These are phyloP conservation scores for Trichoderma lentiforme DNA, from an alignment of 2,329 filamentous ascomycete genomes.

Conservation along the genomic window DNA sequence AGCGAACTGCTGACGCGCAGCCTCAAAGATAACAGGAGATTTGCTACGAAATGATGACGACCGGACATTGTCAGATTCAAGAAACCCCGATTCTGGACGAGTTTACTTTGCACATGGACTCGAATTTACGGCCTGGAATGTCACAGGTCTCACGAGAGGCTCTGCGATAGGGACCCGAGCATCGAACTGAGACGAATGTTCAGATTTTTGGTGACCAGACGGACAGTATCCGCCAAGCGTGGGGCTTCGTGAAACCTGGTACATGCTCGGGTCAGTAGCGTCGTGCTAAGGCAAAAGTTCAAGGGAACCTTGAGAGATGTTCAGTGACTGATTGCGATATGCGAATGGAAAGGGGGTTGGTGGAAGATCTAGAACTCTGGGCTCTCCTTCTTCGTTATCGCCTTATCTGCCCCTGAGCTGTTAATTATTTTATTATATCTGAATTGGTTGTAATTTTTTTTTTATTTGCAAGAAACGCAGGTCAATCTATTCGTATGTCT, in stretches of 20 bases:
- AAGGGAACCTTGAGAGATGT: not conserved
- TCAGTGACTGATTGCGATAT: not conserved
- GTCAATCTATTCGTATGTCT: not conserved
- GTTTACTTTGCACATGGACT: not conserved
- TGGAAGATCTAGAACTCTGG: not conserved
- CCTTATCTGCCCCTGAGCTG: not conserved
- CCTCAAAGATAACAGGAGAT: not conserved
- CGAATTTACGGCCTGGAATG: not conserved
- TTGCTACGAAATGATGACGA: not conserved
- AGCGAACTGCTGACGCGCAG: conserved; percentile 16
- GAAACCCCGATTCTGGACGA: not conserved
- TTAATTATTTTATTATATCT: not conserved
- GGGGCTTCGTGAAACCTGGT: conserved; percentile 6
- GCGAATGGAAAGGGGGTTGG: not conserved
- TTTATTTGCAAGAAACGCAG: not conserved
- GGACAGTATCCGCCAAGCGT: conserved; percentile 9
- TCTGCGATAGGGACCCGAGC: not conserved
- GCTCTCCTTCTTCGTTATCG: not conserved
- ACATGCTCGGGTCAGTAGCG: not conserved
- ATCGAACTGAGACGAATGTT: not conserved
- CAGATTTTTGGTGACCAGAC: not conserved
- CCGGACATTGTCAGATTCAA: not conserved
- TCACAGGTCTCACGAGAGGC: not conserved
- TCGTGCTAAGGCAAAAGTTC: not conserved
- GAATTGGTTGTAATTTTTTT: not conserved